Conservation (phyloP, 2,329 filamentous ascomycete species). For the Coccinonectria pachysandricola region DNA sequence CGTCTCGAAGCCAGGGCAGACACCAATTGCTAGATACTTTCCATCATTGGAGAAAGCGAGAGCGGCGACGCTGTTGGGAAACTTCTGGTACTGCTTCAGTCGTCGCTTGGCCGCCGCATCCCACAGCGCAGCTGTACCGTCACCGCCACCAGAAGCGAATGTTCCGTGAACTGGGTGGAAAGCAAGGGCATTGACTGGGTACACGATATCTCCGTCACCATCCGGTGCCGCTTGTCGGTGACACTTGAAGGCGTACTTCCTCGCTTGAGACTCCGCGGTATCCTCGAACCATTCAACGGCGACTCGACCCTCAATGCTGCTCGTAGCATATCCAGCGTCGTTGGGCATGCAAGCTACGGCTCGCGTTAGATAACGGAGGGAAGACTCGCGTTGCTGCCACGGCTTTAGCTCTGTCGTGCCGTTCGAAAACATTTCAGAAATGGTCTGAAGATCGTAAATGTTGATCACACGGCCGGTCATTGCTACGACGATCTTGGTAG, state of each 20-base stretch:
- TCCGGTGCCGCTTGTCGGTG: constrained; percentile 66
- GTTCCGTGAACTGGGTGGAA: constrained; percentile 79
- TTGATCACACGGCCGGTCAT: constrained; percentile 91
- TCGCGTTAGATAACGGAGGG: constrained; percentile 90
- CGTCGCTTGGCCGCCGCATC: constrained; percentile 83
- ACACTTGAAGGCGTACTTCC: constrained; percentile 98
- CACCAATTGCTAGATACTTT: constrained; percentile 65
- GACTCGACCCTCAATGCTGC: constrained; percentile 87
- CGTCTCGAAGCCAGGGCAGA: constrained; percentile 81
- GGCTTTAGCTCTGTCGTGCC: constrained; percentile 50
- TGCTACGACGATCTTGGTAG: constrained; percentile 79
- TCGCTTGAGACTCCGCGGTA: constrained; percentile 70
- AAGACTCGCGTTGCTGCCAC: constrained; percentile 90
- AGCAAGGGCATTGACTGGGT: constrained; percentile 79
- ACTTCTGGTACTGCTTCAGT: constrained; percentile 81
- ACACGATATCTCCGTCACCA: constrained; percentile 66
- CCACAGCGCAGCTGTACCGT: constrained; percentile 88
- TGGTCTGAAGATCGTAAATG: constrained; percentile 77
- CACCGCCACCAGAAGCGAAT: constrained; percentile 81
- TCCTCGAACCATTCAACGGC: constrained; percentile 98
- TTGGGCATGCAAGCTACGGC: constrained; percentile 94
- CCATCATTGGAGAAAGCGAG: constrained; percentile 71
- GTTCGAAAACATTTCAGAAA: constrained; percentile 43
- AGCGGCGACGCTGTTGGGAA: constrained; percentile 66
- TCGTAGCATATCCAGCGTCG: constrained; percentile 85